Base-by-base conservation (phyloP, 1,284 basidiomycete genomes). In the Fomitiporia mediterranea region DNA sequence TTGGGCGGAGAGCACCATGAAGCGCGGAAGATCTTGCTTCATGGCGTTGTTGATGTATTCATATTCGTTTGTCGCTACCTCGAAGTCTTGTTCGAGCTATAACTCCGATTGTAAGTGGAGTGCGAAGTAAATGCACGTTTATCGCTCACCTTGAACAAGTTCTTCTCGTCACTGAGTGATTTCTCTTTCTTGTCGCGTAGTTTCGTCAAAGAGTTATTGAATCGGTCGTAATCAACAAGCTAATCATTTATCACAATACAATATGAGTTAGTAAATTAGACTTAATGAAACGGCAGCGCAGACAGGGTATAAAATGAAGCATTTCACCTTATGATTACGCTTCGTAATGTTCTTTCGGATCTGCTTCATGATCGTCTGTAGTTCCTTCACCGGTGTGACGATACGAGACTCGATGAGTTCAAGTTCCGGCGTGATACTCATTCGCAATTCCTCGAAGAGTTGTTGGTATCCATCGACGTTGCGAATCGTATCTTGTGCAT, bases 131-230 rank as follows among this genome's bases (percentile, higher is more conserved):
- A 30, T 23, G 48, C 39, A 27, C 53, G 6, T 37, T 32, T 25
- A 23, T 30, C 38, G 15, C 52, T 15, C 59, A 89, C 91, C 80
- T 95, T 95, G 82, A 95, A 95, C 59, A 95, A 69, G 67, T 94
- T 92, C 81, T 95, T 95, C 78, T 97, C 94, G 65, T 97, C 94
- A 63, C 77, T 91, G 60, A 97, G 72, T 19, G 87, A 86, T 74
- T 97, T 97, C 67, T 97, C 92, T 74, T 98, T 97, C 82, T 99
- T 99, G 68, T 98, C 94, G 54, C 94, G 78, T 57, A 98, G 78
- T 74, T 99, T 99, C 56, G 86, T 94, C 65, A 97, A 77, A 19
- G 93, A 89, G 69, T 98, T 98, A 73, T 98, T 98, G 79, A 85
- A 91, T 44, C 97, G 87, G 73, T 99, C 97, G 64, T 88, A 99